These are phyloP conservation scores for Agaricales sp. DNA, from an alignment of 1,284 basidiomycete genomes.

Conservation along the genomic window DNA sequence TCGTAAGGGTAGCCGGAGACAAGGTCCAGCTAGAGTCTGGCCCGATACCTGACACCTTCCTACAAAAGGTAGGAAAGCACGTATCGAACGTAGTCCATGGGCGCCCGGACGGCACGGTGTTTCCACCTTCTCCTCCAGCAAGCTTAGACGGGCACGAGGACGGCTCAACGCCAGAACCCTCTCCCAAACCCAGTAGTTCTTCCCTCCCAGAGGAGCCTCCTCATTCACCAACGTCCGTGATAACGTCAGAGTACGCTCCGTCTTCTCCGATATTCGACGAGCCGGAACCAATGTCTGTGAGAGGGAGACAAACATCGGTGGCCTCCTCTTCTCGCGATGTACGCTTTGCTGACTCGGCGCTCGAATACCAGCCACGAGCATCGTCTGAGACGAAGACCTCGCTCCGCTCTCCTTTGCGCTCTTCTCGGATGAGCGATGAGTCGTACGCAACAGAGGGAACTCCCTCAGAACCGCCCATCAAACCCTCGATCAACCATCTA, in stretches of 20 bases:
- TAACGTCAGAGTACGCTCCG: slow-evolving; percentile 1
- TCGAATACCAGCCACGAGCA: slow-evolving; percentile 11
- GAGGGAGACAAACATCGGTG: slow-evolving; percentile 16
- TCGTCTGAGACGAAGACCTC: neutral
- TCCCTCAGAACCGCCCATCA: slow-evolving; percentile 7
- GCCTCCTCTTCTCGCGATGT: slow-evolving; percentile 17
- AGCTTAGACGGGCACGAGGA: slow-evolving; percentile 35
- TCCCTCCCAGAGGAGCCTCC: slow-evolving; percentile 6
- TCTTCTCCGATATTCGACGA: slow-evolving; percentile 23
- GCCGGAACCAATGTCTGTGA: slow-evolving; percentile 22
- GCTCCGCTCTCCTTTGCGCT: neutral
- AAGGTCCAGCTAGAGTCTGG: slow-evolving; percentile 30
- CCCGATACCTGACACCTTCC: slow-evolving; percentile 25
- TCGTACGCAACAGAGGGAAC: neutral
- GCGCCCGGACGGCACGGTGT: slow-evolving; percentile 16
- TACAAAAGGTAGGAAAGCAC: slow-evolving; percentile 25
- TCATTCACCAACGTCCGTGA: neutral
- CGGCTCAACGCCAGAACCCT: slow-evolving; percentile 13
- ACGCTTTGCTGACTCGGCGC: slow-evolving; percentile 13
- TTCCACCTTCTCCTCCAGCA: slow-evolving; percentile 57
- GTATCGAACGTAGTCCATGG: slow-evolving; percentile 23
- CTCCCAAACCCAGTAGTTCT: neutral
- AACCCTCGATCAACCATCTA: slow-evolving; percentile 16
- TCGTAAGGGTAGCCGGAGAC: slow-evolving; percentile 41
- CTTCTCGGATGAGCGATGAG: slow-evolving; percentile 6